These are phyloP conservation scores for Vitis riparia DNA, from an alignment of 164 flowering plant genomes.

Conservation along the genomic window DNA sequence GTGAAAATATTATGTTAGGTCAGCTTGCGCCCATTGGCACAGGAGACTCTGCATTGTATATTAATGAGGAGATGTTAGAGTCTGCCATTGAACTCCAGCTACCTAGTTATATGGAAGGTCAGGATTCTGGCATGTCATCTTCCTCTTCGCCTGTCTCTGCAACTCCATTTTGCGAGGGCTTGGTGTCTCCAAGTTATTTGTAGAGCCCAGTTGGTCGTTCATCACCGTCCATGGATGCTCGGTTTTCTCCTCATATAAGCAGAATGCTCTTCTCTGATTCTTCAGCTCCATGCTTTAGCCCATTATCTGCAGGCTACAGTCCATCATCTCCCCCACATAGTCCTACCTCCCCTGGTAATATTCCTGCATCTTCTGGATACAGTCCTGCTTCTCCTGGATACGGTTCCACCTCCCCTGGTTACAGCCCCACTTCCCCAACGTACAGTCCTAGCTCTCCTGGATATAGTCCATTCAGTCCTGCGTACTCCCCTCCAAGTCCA, in stretches of 20 bases:
- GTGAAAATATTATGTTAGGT: conserved; percentile 96
- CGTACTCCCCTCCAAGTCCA: conserved; percentile 88
- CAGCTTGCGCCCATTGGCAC: conserved; percentile 99
- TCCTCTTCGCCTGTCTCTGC: conserved; percentile 81
- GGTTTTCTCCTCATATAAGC: conserved; percentile 90
- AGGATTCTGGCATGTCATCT: conserved; percentile 92
- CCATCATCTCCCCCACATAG: conserved; percentile 50
- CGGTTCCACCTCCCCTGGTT: conserved; percentile 91
- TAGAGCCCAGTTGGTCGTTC: conserved; percentile 73
- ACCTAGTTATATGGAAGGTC: conserved; percentile 93
- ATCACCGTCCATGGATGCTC: conserved; percentile 81
- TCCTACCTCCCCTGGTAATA: conserved; percentile 53
- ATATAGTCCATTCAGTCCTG: conserved; percentile 86
- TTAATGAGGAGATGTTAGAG: conserved; percentile 92
- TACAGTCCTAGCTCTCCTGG: conserved; percentile 93
- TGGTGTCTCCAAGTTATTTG: conserved; percentile 91
- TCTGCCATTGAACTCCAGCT: conserved; percentile 94
- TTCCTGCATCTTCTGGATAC: conserved; percentile 91
- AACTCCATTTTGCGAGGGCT: conserved; percentile 88
- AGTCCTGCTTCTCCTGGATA: conserved; percentile 92
- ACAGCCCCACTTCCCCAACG: conserved; percentile 85
- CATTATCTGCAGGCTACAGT: conserved; percentile 87
- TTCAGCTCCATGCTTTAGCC: conserved; percentile 85
- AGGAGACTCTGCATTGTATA: conserved; percentile 79
- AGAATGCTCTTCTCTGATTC: conserved; percentile 92